Evolutionary conservation across 768 basidiomycete species (phyloP), one percentile per base, ranked within the genome.

Genomic region (Gelatoporia subvermispora): DNA sequence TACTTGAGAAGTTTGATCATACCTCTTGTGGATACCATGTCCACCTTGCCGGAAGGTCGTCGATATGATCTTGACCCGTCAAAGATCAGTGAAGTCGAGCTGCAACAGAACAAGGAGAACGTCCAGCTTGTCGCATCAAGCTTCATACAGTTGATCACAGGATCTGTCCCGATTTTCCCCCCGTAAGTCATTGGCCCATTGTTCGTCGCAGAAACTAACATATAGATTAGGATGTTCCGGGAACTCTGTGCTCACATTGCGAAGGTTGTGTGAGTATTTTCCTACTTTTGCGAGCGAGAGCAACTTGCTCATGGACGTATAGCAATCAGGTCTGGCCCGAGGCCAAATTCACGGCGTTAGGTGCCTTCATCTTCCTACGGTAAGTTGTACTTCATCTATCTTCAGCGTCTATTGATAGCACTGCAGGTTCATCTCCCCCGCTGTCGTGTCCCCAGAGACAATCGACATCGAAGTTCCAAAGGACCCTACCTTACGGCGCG

Each of bases 311-410:
- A 22, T 8, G 20, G 8, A 7, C 25, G 11, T 7, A 17, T 49
- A 79, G 89, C 11, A 71, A 76, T 45, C 74, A 78, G 49, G 72
- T 82, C 11, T 90, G 85, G 85, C 88, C 88, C 0, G 82, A 87
- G 43, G 75, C 86, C 4, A 88, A 86, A 62, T 89, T 84, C 59
- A 78, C 87, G 20, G 88, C 89, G 1, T 76, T 90, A 35, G 91
- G 92, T 20, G 89, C 92, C 10, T 93, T 96, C 71, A 85, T 97
- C 51, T 96, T 97, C 62, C 71, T 97, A 37, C 79, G 93, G 81
- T 86, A 57, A 31, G 69, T 57, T 10, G 20, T 24, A 9, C 24
- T 18, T 48, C 15, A 21, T 20, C 15, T 16, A 47, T 15, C 11
- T 7, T 35, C n/a, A 9, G 15, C 4, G 11, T 11, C 11, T 41